Evolutionary conservation across 306 rosid species (phyloP), one percentile per base, ranked within the genome.

Genomic region (Cajanus cajan): DNA sequence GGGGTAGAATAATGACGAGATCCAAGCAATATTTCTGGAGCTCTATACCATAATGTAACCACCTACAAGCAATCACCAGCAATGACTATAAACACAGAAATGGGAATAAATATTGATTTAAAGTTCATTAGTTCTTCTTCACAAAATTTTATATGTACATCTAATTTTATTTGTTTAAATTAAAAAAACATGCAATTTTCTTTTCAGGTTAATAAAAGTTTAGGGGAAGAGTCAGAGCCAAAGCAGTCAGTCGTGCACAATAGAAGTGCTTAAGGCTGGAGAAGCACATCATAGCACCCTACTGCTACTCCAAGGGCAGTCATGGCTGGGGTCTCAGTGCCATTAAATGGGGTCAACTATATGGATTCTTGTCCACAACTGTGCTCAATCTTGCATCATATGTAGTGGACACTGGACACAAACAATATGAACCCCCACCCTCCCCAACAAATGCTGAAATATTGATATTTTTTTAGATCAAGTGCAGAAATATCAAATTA

Each of bases 31-130:
- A 95, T 93, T 84, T 95, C 99, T 24, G 99, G 99, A 69, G 99
- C 99, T 90, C 99, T 89, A 75, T 95, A 95, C 99, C 99, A 95
- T 16, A 95, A 90, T 31, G 99, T 95, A 80, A 95, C 99, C 86
- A 95, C 98, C 98, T 94, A 86, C 25, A 82, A 16, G 67, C 50
- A 79, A 73, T 73, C 57, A 61, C 64, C 68, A 28, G 31, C 31
- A 57, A 63, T 8, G 36, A 65, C 67, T 66, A 80, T 51, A 45
- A 77, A 74, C 62, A 51, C 65, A 45, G 65, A 13, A 7, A 28
- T 40, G 16, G 45, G 50, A 59, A 45, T 76, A 66, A 69, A 50
- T 39, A 16, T 19, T 55, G 64, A 64, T 6, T 44, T 34, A 4
- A 54, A 70, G 45, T 24, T 43, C n/a, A 63, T 41, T 21, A 79